Evolutionary conservation across 2,329 filamentous ascomycete species (phyloP), one percentile per base, ranked within the genome.

Genomic region (Fusarium sororula): DNA sequence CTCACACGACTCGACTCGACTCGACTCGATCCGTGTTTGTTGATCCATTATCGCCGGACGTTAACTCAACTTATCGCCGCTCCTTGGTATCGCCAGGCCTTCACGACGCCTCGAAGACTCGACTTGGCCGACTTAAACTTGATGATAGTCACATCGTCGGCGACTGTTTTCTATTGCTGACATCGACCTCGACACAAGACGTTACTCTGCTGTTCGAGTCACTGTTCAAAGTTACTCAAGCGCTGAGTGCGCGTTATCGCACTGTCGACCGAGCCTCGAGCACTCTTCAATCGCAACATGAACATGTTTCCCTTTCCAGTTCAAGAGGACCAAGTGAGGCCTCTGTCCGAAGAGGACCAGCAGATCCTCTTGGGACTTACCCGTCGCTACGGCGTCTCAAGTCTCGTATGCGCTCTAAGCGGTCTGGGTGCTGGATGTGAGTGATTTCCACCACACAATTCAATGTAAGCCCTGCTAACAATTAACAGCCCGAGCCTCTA

Each of bases 311-410:
- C 80, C 20, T 82, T 79, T 68, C 78, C 74, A 55, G 73, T 75
- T 50, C 77, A 78, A 57, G 82, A 84, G 42, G 82, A 84, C 56
- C 75, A 78, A 68, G 76, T 82, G 65, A 80, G 81, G 55, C 79
- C 81, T n/a, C 66, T 84, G 60, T 69, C 80, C 39, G 82, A 84
- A 13, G 82, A 84, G 53, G 82, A 84, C 67, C 82, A 83, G 69
- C 82, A 83, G 50, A 74, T 82, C 28, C 78, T 84, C 35, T 61
- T 83, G 32, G 77, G 78, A 26, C 81, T 84, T 28, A 80, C 82
- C 12, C 82, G 82, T 60, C 81, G 81, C 57, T 84, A 84, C 75
- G 82, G 82, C 41, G 77, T 83, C 37, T 78, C 79, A 4, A 84
- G 81, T 63, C 78, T 84, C 24, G 72, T 81, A n/a, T 82, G 79